A percentile compares a stretch with the other conserved stretches of the same genome.
Conservation (phyloP, 352 stramenopile species). For the Phytophthora podocarpi region DNA sequence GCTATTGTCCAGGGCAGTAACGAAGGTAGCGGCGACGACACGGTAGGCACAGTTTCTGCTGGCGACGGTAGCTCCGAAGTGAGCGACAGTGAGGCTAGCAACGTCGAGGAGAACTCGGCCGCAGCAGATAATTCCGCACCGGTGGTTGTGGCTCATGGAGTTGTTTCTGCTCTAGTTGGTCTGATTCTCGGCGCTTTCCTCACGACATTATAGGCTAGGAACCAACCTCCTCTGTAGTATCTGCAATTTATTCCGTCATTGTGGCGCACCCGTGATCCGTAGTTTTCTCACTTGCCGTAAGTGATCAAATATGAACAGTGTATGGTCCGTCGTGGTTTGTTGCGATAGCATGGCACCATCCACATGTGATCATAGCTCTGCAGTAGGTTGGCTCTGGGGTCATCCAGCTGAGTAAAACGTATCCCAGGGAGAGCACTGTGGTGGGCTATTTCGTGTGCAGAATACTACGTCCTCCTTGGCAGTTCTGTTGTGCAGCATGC, state of each 20-base stretch:
- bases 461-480: too few species aligned
- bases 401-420: too few species aligned
- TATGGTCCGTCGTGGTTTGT: not conserved
- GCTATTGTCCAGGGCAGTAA: conserved; percentile 8
- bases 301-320: conserved; percentile 5
- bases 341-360: too few species aligned
- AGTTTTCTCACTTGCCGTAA: not conserved
- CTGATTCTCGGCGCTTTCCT: conserved; percentile 16
- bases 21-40: conserved; percentile 5
- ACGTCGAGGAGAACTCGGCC: conserved; percentile 17
- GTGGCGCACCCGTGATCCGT: not conserved
- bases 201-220: conserved; percentile 1
- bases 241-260: conserved; percentile 20
- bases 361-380: too few species aligned
- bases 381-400: too few species aligned
- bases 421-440: too few species aligned
- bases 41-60: conserved; percentile 29
- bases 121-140: conserved; percentile 7
- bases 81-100: conserved; percentile 25
- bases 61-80: conserved; percentile 20
- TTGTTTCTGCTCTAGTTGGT: not conserved
- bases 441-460: too few species aligned
- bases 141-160: not conserved
- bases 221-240: conserved; percentile 7
- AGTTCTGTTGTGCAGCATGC: too few species aligned